phyloP scores from a whole-genome alignment of 2,329 filamentous ascomycete genomes.

The Whalleya microplaca region DNA sequence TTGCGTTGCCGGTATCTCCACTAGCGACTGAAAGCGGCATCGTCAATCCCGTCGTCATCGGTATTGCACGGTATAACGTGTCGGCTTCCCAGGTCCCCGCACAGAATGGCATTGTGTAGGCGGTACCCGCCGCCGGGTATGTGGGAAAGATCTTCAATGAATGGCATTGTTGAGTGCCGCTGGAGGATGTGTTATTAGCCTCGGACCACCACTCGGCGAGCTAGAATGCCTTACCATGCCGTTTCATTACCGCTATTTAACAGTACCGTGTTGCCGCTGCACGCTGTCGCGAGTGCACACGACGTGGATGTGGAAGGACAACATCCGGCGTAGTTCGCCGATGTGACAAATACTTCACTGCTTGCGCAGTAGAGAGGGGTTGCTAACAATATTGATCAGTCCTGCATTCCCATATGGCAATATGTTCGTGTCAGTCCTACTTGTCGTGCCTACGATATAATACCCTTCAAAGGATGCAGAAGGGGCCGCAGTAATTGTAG shows the following conservation, averaged over 20 bases:
- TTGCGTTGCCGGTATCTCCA: background rate
- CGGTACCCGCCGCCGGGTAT: conserved; percentile 1
- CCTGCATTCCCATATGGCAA: background rate
- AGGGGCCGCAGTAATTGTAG: background rate
- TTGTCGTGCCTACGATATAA: background rate
- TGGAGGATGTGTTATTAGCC: conserved; percentile 2
- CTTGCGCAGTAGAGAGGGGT: conserved; percentile 14
- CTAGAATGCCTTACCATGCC: conserved; percentile 13
- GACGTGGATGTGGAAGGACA: conserved; percentile 11
- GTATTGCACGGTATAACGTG: conserved; percentile 12
- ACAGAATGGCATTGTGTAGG: conserved; percentile 11
- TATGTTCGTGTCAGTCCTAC: background rate
- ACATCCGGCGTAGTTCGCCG: conserved; percentile 9
- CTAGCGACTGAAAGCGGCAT: conserved; percentile 1
- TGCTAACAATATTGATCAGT: conserved; percentile 5
- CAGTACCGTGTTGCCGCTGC: conserved; percentile 12
- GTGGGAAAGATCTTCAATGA: conserved; percentile 12
- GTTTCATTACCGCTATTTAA: conserved; percentile 8
- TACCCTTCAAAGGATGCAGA: background rate
- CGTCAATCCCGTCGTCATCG: conserved; percentile 13
- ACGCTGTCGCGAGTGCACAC: conserved; percentile 16
- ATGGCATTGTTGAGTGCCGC: conserved; percentile 16
- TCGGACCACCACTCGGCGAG: background rate
- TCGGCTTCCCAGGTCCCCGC: conserved; percentile 6
- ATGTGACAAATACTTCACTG: conserved; percentile 14